phyloP scores from a whole-genome alignment of 148 eudicot genomes.

The Chenopodium album region DNA sequence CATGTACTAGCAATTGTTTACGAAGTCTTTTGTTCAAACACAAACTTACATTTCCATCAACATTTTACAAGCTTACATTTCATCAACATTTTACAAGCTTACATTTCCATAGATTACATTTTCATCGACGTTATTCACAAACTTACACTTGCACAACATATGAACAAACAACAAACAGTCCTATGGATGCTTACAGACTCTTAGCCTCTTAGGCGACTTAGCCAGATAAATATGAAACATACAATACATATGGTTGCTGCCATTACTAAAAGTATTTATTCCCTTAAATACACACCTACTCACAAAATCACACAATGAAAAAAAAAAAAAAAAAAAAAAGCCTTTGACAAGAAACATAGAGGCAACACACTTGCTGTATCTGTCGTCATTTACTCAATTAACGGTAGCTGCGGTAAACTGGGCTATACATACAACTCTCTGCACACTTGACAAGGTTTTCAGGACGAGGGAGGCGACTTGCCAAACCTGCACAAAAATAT shows the following conservation, averaged over 20 bases:
- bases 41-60: background rate
- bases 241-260: background rate
- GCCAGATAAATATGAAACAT: background rate
- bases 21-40: background rate
- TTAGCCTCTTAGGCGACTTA: too few species aligned
- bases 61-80: too few species aligned
- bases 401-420: slow-evolving; percentile 71
- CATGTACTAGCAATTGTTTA: background rate
- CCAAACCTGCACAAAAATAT: slow-evolving; percentile 28
- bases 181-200: background rate
- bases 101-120: too few species aligned
- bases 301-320: background rate
- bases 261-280: background rate
- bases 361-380: background rate
- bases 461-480: slow-evolving; percentile 48
- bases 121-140: too few species aligned
- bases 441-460: slow-evolving; percentile 75
- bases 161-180: background rate
- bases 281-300: background rate
- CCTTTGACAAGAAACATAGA: background rate
- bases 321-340: background rate
- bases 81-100: background rate
- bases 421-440: slow-evolving; percentile 94
- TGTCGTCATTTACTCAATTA: slow-evolving; percentile 9
- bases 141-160: background rate